phyloP scores from a whole-genome alignment of 306 rosid genomes.

The Alnus glutinosa region DNA sequence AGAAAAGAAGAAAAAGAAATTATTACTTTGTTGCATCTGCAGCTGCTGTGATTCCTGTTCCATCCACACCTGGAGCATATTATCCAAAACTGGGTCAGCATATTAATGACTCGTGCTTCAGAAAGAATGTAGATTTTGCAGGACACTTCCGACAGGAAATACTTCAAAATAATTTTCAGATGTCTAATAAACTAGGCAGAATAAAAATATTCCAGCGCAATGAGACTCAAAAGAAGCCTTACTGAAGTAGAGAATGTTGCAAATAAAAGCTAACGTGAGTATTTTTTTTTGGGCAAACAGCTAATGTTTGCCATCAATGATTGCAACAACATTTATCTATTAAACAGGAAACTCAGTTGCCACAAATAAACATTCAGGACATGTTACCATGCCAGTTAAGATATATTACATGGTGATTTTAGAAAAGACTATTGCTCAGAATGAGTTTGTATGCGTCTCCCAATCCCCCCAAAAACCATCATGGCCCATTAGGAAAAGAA shows the following conservation, averaged over 20 bases:
- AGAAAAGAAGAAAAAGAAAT: constrained; percentile 21
- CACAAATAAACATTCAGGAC: not conserved
- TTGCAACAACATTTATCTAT: not conserved
- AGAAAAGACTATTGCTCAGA: not conserved
- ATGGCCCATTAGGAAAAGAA: not conserved
- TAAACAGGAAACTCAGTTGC: not conserved
- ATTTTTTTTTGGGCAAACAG: no score
- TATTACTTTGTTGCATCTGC: constrained; percentile 94
- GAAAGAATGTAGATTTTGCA: not conserved
- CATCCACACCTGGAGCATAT: constrained; percentile 67
- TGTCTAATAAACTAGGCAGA: not conserved
- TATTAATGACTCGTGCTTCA: constrained; percentile 13
- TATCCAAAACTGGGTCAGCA: constrained; percentile 30
- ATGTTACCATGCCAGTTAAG: not conserved
- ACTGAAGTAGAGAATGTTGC: not conserved
- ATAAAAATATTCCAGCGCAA: not conserved
- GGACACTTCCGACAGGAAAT: constrained; percentile 12
- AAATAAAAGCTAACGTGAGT: not conserved
- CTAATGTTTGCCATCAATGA: no score
- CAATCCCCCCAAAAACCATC: not conserved
- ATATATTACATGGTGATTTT: not conserved
- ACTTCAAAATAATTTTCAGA: not conserved
- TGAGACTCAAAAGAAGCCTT: constrained; percentile 1
- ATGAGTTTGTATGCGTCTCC: not conserved
- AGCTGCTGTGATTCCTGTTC: constrained; percentile 48